Conservation (phyloP, 192 early-diverging fungal genomes). For the Podila verticillata region DNA sequence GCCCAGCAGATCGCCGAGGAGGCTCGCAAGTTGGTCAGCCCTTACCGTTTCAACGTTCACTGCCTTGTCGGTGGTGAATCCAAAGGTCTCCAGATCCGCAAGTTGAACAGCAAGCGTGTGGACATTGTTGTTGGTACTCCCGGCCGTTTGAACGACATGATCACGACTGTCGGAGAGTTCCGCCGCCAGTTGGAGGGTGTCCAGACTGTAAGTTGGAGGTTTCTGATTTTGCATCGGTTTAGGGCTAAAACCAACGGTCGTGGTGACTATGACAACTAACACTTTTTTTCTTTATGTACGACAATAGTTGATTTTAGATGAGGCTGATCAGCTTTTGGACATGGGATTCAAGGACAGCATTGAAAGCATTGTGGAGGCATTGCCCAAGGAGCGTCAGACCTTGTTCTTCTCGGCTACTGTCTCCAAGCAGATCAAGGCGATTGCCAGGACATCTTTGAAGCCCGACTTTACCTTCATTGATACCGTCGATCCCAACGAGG, state of each 20-base stretch:
- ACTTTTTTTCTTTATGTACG: not conserved
- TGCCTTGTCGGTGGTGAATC: conserved; percentile 83
- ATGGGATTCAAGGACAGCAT: conserved; percentile 94
- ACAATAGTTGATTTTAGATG: conserved; percentile 83
- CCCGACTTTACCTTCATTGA: conserved; percentile 68
- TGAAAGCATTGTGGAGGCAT: conserved; percentile 66
- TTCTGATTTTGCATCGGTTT: too few relatives aligned
- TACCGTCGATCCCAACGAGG: conserved; percentile 86
- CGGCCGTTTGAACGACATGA: conserved; percentile 87
- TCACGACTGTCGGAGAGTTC: conserved; percentile 65
- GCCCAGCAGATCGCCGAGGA: conserved; percentile 86
- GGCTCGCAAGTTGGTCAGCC: conserved; percentile 69
- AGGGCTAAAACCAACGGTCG: too few relatives aligned
- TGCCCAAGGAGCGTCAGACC: conserved; percentile 83
- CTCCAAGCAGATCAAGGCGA: conserved; percentile 69
- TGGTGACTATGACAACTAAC: too few relatives aligned
- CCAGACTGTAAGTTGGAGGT: conserved; percentile 55
- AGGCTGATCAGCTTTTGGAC: conserved; percentile 94
- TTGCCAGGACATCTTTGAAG: conserved; percentile 73
- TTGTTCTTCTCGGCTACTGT: conserved; percentile 96
- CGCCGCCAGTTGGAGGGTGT: conserved; percentile 53
- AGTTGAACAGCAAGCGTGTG: conserved; percentile 58
- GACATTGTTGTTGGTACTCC: conserved; percentile 97
- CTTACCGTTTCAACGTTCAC: conserved; percentile 72
- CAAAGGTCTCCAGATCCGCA: conserved; percentile 60